Conservation (phyloP, 1,284 basidiomycete species). For the Cutaneotrichosporon dermatis region DNA sequence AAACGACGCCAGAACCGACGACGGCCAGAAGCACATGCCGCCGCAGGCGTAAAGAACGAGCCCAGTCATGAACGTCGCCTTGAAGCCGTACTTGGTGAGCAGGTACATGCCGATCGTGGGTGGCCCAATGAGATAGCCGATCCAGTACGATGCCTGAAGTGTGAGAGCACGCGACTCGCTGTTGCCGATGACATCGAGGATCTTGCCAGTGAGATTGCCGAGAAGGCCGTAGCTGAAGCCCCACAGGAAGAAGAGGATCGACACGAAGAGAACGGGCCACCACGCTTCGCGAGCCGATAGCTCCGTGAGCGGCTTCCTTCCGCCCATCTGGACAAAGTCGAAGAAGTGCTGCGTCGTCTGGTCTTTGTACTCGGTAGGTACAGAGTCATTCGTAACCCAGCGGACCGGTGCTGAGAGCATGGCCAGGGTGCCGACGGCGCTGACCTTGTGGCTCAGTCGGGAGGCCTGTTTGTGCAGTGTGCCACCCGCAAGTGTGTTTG, state of each 20-base stretch:
- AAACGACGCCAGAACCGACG: conserved; percentile 40
- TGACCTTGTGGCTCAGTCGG: background rate
- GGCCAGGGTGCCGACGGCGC: conserved; percentile 1
- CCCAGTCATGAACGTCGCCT: conserved; percentile 46
- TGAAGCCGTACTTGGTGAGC: conserved; percentile 40
- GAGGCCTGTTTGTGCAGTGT: conserved; percentile 3
- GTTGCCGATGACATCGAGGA: conserved; percentile 32
- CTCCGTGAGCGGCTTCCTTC: conserved; percentile 40
- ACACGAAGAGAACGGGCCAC: conserved; percentile 45
- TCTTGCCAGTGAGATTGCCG: conserved; percentile 40
- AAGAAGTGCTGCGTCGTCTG: conserved; percentile 40
- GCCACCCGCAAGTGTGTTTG: background rate
- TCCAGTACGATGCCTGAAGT: conserved; percentile 43
- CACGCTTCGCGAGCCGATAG: conserved; percentile 37
- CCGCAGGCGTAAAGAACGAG: conserved; percentile 42
- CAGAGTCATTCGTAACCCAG: conserved; percentile 13
- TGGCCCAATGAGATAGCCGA: conserved; percentile 42
- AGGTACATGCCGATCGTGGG: conserved; percentile 35
- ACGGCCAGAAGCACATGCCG: conserved; percentile 48
- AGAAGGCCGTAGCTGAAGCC: conserved; percentile 47
- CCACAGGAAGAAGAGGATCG: conserved; percentile 47
- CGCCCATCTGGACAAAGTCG: conserved; percentile 45
- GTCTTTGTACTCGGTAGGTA: conserved; percentile 18
- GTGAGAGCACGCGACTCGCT: conserved; percentile 25
- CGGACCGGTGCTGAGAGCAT: conserved; percentile 11